phyloP scores from a whole-genome alignment of 2,329 filamentous ascomycete genomes.

The Metarhizium humberi region DNA sequence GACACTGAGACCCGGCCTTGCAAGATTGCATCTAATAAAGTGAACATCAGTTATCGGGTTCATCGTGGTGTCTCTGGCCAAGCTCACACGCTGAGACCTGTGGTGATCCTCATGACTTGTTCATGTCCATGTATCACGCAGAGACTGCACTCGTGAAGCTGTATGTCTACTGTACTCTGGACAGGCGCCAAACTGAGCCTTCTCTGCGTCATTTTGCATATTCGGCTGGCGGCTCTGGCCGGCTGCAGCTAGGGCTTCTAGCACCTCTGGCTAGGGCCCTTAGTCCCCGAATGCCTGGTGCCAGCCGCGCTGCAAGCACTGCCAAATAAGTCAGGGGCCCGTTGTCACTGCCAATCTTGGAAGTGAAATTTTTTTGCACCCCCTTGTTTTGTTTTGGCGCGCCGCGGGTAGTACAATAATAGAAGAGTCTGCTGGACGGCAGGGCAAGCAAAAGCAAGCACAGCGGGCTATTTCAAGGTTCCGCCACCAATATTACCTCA shows the following conservation, averaged over 20 bases:
- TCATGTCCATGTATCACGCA: too few species aligned
- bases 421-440: too few species aligned
- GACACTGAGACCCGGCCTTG: background rate
- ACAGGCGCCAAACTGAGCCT: too few species aligned
- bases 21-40: too few species aligned
- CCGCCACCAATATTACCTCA: background rate
- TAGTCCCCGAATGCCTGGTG: slow-evolving; percentile 1
- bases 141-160: too few species aligned
- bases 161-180: too few species aligned
- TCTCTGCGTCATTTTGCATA: slow-evolving; percentile 1
- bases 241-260: background rate
- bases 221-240: background rate
- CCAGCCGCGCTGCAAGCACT: background rate
- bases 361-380: background rate
- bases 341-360: background rate
- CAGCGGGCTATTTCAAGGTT: background rate
- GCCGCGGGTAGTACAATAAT: too few species aligned
- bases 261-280: background rate
- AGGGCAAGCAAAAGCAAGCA: background rate
- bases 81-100: too few species aligned
- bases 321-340: background rate
- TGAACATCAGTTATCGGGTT: too few species aligned
- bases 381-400: background rate
- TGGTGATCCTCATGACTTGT: too few species aligned
- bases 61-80: too few species aligned